Evolutionary conservation across 768 basidiomycete genomes (phyloP).

Genomic region (Suillus hirtellus): DNA sequence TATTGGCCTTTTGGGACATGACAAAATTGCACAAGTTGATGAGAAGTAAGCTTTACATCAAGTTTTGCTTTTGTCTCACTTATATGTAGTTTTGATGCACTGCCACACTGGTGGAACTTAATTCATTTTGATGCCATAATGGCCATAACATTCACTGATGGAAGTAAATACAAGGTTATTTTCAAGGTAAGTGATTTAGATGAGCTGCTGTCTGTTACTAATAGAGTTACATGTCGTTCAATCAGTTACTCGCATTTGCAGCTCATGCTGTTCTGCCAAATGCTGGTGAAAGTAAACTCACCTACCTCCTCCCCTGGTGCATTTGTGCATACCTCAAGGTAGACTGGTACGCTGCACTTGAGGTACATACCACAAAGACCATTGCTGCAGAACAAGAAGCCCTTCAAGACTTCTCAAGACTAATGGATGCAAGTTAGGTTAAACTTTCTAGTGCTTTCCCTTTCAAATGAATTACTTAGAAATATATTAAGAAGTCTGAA

Average conservation of each 20-base stretch:
- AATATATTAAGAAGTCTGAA: slow-evolving; percentile 4
- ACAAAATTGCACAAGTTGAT: slow-evolving; percentile 10
- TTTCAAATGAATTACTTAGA: slow-evolving; percentile 1
- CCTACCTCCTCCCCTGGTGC: slow-evolving; percentile 30
- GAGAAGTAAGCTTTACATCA: slow-evolving; percentile 22
- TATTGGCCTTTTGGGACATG: slow-evolving; percentile 17
- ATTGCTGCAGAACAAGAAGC: slow-evolving; percentile 21
- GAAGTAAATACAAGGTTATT: slow-evolving; percentile 39
- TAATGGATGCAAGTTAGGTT: slow-evolving; percentile 22
- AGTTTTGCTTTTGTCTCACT: neutral
- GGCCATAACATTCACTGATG: slow-evolving; percentile 34
- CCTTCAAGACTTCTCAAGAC: slow-evolving; percentile 18
- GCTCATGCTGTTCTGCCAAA: slow-evolving; percentile 24
- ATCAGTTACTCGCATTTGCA: neutral
- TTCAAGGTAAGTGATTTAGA: slow-evolving; percentile 18
- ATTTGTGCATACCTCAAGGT: slow-evolving; percentile 33
- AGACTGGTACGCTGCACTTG: slow-evolving; percentile 28
- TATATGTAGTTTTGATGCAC: neutral
- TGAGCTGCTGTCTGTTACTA: no score
- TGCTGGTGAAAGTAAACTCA: slow-evolving; percentile 8
- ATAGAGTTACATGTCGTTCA: no score
- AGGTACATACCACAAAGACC: slow-evolving; percentile 33
- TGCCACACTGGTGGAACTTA: slow-evolving; percentile 10
- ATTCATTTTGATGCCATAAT: slow-evolving; percentile 18
- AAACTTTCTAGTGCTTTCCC: neutral